Percentiles rank a stretch among this genome's conserved stretches.
Evolutionary conservation across 2,329 filamentous ascomycete species (phyloP).

Genomic region (Didymella keratinophila): DNA sequence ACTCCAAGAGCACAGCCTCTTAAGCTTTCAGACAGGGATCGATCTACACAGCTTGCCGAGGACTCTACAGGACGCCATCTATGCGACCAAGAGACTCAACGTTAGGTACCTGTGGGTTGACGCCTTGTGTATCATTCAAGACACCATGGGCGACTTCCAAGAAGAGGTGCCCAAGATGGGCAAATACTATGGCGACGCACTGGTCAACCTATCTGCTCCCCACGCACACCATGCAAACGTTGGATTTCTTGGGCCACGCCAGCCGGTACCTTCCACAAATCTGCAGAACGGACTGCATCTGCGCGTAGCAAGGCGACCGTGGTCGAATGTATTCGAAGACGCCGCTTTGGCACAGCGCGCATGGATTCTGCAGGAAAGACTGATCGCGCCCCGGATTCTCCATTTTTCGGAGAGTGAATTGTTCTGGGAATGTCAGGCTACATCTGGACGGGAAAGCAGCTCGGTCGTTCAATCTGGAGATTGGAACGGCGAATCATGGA

Average conservation of each 20-base stretch:
- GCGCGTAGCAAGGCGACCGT: background rate
- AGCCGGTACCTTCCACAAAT: background rate
- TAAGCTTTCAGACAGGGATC: too few species aligned
- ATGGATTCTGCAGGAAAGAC: background rate
- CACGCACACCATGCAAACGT: background rate
- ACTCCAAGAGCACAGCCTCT: too few species aligned
- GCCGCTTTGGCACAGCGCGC: background rate
- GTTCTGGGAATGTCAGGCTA: background rate
- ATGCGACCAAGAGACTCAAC: too few species aligned
- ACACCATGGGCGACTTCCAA: too few species aligned
- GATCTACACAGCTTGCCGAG: too few species aligned
- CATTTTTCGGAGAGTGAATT: background rate
- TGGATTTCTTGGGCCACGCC: background rate
- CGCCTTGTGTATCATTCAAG: too few species aligned
- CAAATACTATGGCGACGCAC: background rate
- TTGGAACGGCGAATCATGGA: background rate
- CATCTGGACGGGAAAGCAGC: background rate
- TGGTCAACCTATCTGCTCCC: background rate
- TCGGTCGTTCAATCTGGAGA: background rate
- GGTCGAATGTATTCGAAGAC: background rate
- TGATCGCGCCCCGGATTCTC: background rate
- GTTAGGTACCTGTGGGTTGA: too few species aligned
- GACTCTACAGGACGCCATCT: too few species aligned
- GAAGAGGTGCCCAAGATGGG: background rate
- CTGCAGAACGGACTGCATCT: background rate